Base-by-base conservation (phyloP, 75 land plant species). In the Sequoia sempervirens region DNA sequence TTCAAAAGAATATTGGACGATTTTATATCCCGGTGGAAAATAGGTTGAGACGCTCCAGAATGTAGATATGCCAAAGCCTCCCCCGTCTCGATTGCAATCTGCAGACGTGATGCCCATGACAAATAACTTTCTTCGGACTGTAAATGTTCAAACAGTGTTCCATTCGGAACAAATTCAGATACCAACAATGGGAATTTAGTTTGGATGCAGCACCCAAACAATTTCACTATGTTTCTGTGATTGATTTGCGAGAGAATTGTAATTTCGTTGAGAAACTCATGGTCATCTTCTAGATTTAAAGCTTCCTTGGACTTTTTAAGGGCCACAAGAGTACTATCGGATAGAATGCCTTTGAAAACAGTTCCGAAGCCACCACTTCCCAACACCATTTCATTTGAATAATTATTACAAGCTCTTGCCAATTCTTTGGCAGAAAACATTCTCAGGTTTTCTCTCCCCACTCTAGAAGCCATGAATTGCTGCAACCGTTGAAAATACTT, bases 1-100 rank as follows among this genome's bases (percentile, higher is more conserved):
- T 43, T 5, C 5, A 43, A 43, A 2, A 43, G 5, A 43, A 43
- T 43, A 43, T 43, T 43, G 0, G 46, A 43, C 0, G 46, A 43
- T 43, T 43, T 43, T 43, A 43, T 43, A 5, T 43, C 46, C 0
- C 46, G 46, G 7, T 43, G 46, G 7, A 43, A 43, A 43, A 43
- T 43, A 5, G 46, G 46, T 6, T 43, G 46, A 43, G 46, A 43
- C 5, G 94, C 93, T 84, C 91, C 92, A 17, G 74, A 80, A 88
- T 95, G 97, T 3, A 95, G 87, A 88, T 95, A 95, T 82, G 92
- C 90, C 43, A 95, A 83, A 17, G 96, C 97, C 41, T 93, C 79
- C 20, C 95, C 97, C 7, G 97, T 95, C 58, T 95, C 91, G 2
- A 95, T 86, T 5, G 95, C 97, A 13, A 92, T 82, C 43, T 81